These are phyloP conservation scores for Raffaelea albimanens DNA, from an alignment of 2,329 filamentous ascomycete species.

Conservation along the genomic window DNA sequence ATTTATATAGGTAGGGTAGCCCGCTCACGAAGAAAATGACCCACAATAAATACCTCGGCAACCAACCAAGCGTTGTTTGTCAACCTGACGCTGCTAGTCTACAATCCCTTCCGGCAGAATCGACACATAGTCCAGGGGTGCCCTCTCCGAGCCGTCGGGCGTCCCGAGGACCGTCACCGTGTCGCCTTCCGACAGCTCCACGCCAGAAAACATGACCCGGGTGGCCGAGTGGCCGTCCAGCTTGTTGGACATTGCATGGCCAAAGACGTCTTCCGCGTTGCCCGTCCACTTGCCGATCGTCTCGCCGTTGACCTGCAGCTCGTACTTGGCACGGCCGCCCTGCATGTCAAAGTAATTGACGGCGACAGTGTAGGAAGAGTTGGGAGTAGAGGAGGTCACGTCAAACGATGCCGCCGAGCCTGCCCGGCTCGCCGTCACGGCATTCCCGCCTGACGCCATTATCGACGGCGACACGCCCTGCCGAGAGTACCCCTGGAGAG, in stretches of 20 bases:
- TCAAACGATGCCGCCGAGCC: too few species aligned
- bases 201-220: constrained; percentile 45
- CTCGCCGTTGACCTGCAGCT: constrained; percentile 42
- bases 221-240: constrained; percentile 58
- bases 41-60: too few species aligned
- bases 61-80: too few species aligned
- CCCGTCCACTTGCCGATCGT: constrained; percentile 49
- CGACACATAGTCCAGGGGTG: not conserved
- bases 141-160: constrained; percentile 51
- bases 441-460: constrained; percentile 44
- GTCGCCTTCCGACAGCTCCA: constrained; percentile 41
- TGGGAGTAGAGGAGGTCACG: constrained; percentile 28
- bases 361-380: constrained; percentile 52
- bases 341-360: constrained; percentile 59
- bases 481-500: constrained; percentile 43
- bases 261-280: constrained; percentile 48
- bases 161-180: constrained; percentile 44
- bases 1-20: constrained; percentile 1
- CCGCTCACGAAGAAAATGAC: not conserved
- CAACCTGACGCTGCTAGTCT: not conserved
- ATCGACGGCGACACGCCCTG: constrained; percentile 49
- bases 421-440: constrained; percentile 35
- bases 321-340: constrained; percentile 46
- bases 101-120: not conserved
- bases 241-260: constrained; percentile 46